Percentiles rank a stretch among this genome's conserved stretches.
Conservation (phyloP, 345 rosid species). For the Kandelia obovata region DNA sequence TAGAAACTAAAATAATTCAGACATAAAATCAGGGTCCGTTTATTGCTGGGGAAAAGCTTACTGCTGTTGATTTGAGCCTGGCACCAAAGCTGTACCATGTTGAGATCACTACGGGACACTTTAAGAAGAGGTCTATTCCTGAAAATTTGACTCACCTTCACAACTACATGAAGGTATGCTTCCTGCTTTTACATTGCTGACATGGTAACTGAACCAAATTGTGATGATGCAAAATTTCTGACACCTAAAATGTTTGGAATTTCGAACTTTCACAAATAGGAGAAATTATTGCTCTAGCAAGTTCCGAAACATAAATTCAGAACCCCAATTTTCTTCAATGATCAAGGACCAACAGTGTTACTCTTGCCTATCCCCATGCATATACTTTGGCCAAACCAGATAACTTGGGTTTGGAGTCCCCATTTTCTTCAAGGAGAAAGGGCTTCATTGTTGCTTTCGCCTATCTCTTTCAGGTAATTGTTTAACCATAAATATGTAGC, state of each 20-base stretch:
- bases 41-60: constrained; percentile 70
- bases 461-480: not conserved
- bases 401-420: not conserved
- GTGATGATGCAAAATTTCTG: too few relatives aligned
- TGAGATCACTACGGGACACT: constrained; percentile 73
- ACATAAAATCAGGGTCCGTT: constrained; percentile 54
- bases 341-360: too few relatives aligned
- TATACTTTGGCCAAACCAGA: not conserved
- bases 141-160: constrained; percentile 54
- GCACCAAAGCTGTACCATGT: constrained; percentile 94
- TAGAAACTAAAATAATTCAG: constrained; percentile 2
- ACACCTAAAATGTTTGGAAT: too few relatives aligned
- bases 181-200: not conserved
- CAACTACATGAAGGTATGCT: constrained; percentile 54
- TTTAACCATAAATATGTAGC: not conserved
- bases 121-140: constrained; percentile 80
- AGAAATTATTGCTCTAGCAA: too few relatives aligned
- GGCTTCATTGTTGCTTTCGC: not conserved
- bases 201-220: not conserved
- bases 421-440: not conserved
- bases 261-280: too few relatives aligned
- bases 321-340: too few relatives aligned
- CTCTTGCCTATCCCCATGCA: not conserved
- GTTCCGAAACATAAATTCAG: too few relatives aligned
- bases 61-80: constrained; percentile 77